Conservation (phyloP, 2,329 filamentous ascomycete genomes). For the Trichothecium sympodiale region DNA sequence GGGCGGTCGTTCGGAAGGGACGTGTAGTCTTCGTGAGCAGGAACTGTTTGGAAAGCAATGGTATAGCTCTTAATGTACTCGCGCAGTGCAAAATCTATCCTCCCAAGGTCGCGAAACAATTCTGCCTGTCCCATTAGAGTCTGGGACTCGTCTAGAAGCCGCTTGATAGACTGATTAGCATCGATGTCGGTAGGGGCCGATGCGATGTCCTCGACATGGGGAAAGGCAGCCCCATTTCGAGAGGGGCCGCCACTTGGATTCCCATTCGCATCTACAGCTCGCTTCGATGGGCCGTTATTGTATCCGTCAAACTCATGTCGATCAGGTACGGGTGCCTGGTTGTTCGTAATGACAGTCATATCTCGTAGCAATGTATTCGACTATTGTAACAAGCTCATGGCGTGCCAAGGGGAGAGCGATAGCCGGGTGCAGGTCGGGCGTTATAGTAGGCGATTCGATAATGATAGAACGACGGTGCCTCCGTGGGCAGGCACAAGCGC, state of each 20-base stretch:
- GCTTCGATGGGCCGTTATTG: too few relatives aligned
- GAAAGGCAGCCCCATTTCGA: conserved; percentile 21
- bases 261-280: too few relatives aligned
- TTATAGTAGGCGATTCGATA: too few relatives aligned
- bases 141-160: conserved; percentile 42
- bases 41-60: conserved; percentile 66
- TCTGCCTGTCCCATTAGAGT: conserved; percentile 47
- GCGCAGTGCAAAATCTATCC: conserved; percentile 65
- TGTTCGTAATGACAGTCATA: too few relatives aligned
- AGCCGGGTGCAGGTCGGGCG: too few relatives aligned
- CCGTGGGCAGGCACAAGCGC: too few relatives aligned
- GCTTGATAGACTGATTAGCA: conserved; percentile 37
- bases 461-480: too few relatives aligned
- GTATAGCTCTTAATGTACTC: conserved; percentile 78
- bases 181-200: conserved; percentile 35
- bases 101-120: conserved; percentile 49
- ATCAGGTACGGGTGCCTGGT: too few relatives aligned
- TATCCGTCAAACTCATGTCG: too few relatives aligned
- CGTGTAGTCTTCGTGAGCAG: conserved; percentile 63
- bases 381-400: too few relatives aligned
- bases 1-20: conserved; percentile 45
- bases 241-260: conserved; percentile 14
- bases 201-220: conserved; percentile 43
- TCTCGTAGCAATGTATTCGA: too few relatives aligned
- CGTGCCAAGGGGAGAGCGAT: too few relatives aligned